These are phyloP conservation scores for Sclerotinia borealis DNA, from an alignment of 2,329 filamentous ascomycete species.

Conservation along the genomic window DNA sequence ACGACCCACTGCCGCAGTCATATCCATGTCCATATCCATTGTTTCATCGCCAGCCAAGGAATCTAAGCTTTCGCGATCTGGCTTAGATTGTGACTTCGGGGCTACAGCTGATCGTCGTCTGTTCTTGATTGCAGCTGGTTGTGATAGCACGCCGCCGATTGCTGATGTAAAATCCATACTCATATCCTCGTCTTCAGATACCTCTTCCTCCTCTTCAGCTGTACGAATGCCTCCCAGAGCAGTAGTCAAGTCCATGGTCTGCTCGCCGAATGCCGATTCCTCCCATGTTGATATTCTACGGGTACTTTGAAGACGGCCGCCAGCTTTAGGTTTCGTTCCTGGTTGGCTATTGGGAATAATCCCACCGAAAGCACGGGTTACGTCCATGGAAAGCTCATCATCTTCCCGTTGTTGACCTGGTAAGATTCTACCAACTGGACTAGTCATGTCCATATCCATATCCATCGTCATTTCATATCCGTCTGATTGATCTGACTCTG, in stretches of 20 bases:
- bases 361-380: conserved; percentile 74
- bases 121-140: conserved; percentile 33
- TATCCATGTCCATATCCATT: conserved; percentile 21
- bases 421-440: conserved; percentile 48
- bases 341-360: conserved; percentile 48
- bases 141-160: conserved; percentile 48
- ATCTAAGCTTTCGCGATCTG: conserved; percentile 34
- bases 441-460: conserved; percentile 55
- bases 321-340: conserved; percentile 31
- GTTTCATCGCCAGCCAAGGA: conserved; percentile 30
- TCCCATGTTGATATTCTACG: conserved; percentile 34
- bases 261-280: conserved; percentile 30
- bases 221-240: conserved; percentile 48
- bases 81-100: conserved; percentile 11
- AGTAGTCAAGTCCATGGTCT: conserved; percentile 50
- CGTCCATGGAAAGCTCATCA: conserved; percentile 79
- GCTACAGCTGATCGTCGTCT: conserved; percentile 19
- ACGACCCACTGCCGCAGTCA: conserved; percentile 46
- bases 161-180: conserved; percentile 73
- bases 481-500: conserved; percentile 25
- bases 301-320: conserved; percentile 32
- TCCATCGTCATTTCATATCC: conserved; percentile 46
- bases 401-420: conserved; percentile 31
- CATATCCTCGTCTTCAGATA: conserved; percentile 56
- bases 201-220: conserved; percentile 29